Conservation (phyloP, 2,329 filamentous ascomycete genomes). For the Phialophora expanda region DNA sequence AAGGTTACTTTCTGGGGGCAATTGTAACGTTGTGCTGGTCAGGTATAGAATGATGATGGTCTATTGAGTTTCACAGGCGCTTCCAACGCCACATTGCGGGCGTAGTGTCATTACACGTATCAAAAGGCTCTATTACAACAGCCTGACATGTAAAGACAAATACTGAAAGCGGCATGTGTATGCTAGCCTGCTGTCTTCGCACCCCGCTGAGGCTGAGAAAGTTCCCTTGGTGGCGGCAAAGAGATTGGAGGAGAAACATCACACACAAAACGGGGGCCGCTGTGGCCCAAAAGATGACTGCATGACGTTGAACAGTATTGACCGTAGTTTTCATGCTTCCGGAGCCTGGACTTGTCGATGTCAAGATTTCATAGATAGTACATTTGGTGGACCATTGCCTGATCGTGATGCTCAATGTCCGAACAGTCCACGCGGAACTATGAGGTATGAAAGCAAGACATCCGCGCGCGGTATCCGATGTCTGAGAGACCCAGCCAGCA, state of each 20-base stretch:
- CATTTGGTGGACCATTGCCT: background rate
- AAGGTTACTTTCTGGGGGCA: background rate
- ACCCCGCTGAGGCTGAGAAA: conserved; percentile 33
- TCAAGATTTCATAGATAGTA: conserved; percentile 3
- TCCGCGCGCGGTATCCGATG: conserved; percentile 19
- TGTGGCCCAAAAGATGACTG: conserved; percentile 32
- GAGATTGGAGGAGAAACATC: conserved; percentile 35
- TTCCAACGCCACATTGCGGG: conserved; percentile 7
- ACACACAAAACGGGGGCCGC: conserved; percentile 25
- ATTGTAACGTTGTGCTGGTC: conserved; percentile 14
- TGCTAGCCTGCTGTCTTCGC: conserved; percentile 7
- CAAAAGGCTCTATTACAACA: background rate
- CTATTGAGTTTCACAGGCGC: conserved; percentile 9
- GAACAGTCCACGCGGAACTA: conserved; percentile 17
- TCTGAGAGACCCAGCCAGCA: background rate
- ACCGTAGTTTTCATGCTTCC: conserved; percentile 8
- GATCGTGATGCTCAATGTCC: background rate
- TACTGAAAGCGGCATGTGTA: conserved; percentile 14
- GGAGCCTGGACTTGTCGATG: background rate
- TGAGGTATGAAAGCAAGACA: conserved; percentile 21
- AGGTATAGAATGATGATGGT: conserved; percentile 2
- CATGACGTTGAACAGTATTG: conserved; percentile 27
- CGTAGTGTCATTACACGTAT: conserved; percentile 3
- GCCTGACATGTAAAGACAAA: conserved; percentile 32
- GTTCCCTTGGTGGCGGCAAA: conserved; percentile 31